Conservation (phyloP, 306 rosid species). For the Leucaena leucocephala region DNA sequence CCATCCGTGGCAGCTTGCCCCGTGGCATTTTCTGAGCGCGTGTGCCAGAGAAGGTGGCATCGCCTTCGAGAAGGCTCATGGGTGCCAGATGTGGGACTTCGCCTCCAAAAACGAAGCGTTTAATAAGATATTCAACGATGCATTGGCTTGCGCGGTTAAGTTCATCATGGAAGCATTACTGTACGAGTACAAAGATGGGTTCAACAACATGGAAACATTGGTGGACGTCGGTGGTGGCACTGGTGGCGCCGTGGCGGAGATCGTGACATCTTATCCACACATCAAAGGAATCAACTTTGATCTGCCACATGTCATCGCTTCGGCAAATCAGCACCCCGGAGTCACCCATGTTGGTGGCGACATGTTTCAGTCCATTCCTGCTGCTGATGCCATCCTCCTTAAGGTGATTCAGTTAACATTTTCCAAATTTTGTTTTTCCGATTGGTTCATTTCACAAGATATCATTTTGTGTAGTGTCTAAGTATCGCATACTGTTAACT, state of each 20-base stretch:
- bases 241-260: neutral
- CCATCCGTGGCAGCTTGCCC: conserved; percentile 28
- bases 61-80: conserved; percentile 41
- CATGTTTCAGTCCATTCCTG: conserved; percentile 45
- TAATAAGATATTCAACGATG: conserved; percentile 29
- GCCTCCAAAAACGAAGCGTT: conserved; percentile 32
- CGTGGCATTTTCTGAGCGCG: conserved; percentile 40
- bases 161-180: conserved; percentile 29
- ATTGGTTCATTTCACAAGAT: neutral
- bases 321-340: conserved; percentile 32
- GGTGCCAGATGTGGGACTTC: conserved; percentile 37
- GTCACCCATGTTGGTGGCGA: conserved; percentile 51
- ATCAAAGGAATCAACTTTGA: conserved; percentile 11
- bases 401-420: conserved; percentile 26
- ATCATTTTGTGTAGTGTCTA: neutral
- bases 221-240: conserved; percentile 12
- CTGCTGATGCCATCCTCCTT: conserved; percentile 46
- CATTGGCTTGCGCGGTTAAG: conserved; percentile 33
- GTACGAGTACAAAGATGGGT: conserved; percentile 29
- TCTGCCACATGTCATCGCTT: conserved; percentile 46
- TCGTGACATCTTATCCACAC: conserved; percentile 5
- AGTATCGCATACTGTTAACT: neutral
- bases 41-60: conserved; percentile 42
- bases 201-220: neutral
- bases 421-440: too few species aligned